Evolutionary conservation across 2,329 filamentous ascomycete genomes (phyloP).

Genomic region (Neonectria hederae): DNA sequence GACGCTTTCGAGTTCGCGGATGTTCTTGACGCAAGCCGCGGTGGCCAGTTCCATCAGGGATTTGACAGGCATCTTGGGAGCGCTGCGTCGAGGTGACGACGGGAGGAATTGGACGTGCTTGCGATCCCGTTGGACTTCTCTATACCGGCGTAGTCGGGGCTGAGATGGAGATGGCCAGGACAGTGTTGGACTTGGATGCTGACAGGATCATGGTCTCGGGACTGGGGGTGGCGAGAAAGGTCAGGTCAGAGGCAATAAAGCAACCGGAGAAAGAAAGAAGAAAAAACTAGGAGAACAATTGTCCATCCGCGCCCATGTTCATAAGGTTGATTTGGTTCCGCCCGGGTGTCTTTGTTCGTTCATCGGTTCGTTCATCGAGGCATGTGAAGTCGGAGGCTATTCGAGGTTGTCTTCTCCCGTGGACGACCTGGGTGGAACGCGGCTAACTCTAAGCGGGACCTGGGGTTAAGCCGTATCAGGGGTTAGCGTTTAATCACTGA

Average conservation of each 20-base stretch:
- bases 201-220: constrained; percentile 11
- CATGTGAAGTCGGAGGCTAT: background rate
- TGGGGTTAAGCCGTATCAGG: constrained; percentile 9
- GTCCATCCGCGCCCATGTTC: constrained; percentile 5
- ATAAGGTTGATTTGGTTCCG: constrained; percentile 4
- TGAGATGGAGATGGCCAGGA: constrained; percentile 1
- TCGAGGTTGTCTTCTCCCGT: background rate
- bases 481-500: constrained; percentile 9
- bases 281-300: background rate
- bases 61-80: constrained; percentile 54
- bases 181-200: background rate
- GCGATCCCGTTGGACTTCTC: constrained; percentile 1
- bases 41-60: constrained; percentile 63
- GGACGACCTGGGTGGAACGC: background rate
- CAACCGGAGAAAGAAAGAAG: background rate
- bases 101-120: background rate
- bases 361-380: background rate
- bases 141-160: background rate
- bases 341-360: background rate
- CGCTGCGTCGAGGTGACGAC: background rate
- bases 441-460: background rate
- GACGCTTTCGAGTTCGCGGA: constrained; percentile 71
- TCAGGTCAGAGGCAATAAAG: background rate
- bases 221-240: background rate
- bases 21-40: constrained; percentile 62